Evolutionary conservation across 2,329 filamentous ascomycete genomes (phyloP), one percentile per base, ranked within the genome.

Genomic region (Biscogniauxia sp.): DNA sequence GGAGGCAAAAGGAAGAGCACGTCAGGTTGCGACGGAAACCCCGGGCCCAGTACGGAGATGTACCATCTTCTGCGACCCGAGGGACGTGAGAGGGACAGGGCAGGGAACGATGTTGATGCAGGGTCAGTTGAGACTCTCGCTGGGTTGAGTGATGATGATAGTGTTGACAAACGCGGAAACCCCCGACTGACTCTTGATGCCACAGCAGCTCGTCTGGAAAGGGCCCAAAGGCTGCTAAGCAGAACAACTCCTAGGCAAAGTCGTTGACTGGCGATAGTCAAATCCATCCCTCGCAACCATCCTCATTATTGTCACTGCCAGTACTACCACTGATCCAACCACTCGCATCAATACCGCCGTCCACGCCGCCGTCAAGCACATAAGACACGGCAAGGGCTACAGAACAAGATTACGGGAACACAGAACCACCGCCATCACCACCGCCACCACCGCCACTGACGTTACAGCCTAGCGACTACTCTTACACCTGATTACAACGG

Each of bases 181-280:
- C 64, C 64, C 20, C 57, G 50, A 51, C 60, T 66, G 53, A 60
- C 55, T 5, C 51, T 72, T 51, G 66, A 69, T 26, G 64, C 64
- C 28, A 61, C 62, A 13, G 63, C 66, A 56, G 67, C 65, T 20
- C 61, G 70, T 51, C 52, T 72, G 13, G 62, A 57, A 17, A 64
- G 70, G 56, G 70, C 69, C 2, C 64, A 65, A 23, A 66, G 57
- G 58, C 54, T 72, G 1, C 53, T 72, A 5, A 37, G 54, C 13
- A 61, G 32, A 25, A 20, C n/a, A 23, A 53, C 15, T 32, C n/a
- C 19, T 13, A 54, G 37, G 13, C 37, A 45, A 45, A 15, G 37
- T 45, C 15, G 37, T 6, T 45, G 37, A 45, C 6, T 3, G 15
- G 15, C 37, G 11, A 45, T 13, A 32, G 28, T 45, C 37, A 17